These are phyloP conservation scores for Spizellomyces punctatus DNA, from an alignment of 192 early-diverging fungal genomes.

Conservation along the genomic window DNA sequence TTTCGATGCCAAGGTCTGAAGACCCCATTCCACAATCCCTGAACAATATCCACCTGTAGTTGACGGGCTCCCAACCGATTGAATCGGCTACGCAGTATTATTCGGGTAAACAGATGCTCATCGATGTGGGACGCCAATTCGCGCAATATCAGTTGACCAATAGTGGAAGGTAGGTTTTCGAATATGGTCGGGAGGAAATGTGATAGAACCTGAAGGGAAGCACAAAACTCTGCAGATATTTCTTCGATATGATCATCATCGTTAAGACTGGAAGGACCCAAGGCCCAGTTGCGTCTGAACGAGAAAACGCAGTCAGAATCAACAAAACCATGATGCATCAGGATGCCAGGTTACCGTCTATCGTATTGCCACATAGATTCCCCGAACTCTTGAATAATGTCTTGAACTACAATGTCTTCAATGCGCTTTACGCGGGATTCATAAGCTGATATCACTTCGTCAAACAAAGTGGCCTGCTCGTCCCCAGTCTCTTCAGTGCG, in stretches of 20 bases:
- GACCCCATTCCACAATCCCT: slow-evolving; percentile 12
- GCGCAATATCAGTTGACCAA: slow-evolving; percentile 6
- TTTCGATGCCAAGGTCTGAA: slow-evolving; percentile 24
- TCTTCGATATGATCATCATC: not conserved
- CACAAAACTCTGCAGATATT: slow-evolving; percentile 28
- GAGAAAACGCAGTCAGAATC: not conserved
- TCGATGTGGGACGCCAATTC: slow-evolving; percentile 23
- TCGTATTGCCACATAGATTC: slow-evolving; percentile 35
- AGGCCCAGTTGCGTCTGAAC: slow-evolving; percentile 26
- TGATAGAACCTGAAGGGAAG: slow-evolving; percentile 14
- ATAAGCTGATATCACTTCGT: slow-evolving; percentile 31
- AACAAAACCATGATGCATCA: not conserved
- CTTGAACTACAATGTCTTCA: slow-evolving; percentile 19
- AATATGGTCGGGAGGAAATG: slow-evolving; percentile 14
- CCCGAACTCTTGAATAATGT: slow-evolving; percentile 26
- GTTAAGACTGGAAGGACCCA: not conserved
- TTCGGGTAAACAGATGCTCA: slow-evolving; percentile 14
- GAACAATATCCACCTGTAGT: slow-evolving; percentile 3
- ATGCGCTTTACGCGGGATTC: slow-evolving; percentile 6
- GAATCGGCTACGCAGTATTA: slow-evolving; percentile 25
- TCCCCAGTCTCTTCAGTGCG: not conserved
- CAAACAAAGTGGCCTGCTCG: slow-evolving; percentile 15
- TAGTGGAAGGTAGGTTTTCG: slow-evolving; percentile 12
- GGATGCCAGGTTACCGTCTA: slow-evolving; percentile 9
- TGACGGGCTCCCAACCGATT: slow-evolving; percentile 18